Conservation (phyloP, 73 alveolate species). For the Paramecium sexaurelia region DNA sequence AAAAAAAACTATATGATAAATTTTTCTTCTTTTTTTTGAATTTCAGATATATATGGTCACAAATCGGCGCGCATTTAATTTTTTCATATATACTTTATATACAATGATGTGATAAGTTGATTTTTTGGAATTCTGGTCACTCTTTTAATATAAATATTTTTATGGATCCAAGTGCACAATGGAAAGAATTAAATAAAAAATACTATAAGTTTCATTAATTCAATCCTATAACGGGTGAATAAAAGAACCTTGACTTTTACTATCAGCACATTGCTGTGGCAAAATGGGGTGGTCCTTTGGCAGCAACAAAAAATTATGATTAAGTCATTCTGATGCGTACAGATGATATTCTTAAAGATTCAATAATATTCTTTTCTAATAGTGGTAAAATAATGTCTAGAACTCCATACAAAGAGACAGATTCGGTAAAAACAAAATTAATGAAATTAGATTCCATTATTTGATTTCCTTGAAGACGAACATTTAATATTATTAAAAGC, state of each 20-base stretch:
- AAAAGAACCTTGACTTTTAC: background rate
- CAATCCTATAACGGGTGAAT: conserved; percentile 53
- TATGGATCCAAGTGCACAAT: conserved; percentile 49
- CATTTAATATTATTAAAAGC: conserved; percentile 17
- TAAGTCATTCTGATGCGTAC: background rate
- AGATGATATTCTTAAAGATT: conserved; percentile 29
- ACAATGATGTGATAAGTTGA: background rate
- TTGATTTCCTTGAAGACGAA: conserved; percentile 65
- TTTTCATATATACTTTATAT: background rate
- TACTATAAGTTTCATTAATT: conserved; percentile 41
- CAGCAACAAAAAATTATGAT: conserved; percentile 57
- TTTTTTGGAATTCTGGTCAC: background rate
- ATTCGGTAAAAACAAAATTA: background rate
- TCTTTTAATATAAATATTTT: background rate
- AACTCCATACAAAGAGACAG: conserved; percentile 4
- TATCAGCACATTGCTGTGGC: conserved; percentile 53
- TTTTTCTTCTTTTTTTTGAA: conserved; percentile 18
- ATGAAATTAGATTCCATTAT: conserved; percentile 32
- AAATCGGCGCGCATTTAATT: conserved; percentile 37
- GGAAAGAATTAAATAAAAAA: conserved; percentile 50
- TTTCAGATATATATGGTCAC: background rate
- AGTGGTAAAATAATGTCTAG: conserved; percentile 48
- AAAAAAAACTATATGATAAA: conserved; percentile 1
- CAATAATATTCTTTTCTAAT: conserved; percentile 45
- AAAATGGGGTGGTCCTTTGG: conserved; percentile 68